Conservation (phyloP, 352 stramenopile genomes). For the Globisporangium okanoganense region DNA sequence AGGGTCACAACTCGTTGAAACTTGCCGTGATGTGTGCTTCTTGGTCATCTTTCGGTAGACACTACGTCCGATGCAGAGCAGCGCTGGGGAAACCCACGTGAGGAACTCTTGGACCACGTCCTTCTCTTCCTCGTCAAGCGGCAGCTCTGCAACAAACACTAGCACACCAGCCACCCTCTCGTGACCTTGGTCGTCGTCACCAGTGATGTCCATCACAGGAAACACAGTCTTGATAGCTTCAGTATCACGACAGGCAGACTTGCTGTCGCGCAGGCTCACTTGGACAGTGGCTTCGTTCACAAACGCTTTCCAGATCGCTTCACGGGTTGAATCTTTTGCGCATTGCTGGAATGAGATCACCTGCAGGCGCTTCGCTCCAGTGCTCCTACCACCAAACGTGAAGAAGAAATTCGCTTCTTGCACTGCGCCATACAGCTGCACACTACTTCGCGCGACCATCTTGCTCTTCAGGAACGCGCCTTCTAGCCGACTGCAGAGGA, state of each 20-base stretch:
- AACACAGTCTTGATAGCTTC: background rate
- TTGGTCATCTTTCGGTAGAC: constrained; percentile 5
- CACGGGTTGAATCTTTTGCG: background rate
- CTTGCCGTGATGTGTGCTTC: background rate
- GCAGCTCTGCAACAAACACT: background rate
- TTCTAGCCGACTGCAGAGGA: constrained; percentile 10
- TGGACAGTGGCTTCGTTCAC: background rate
- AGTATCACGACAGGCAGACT: background rate
- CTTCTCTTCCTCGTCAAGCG: constrained; percentile 4
- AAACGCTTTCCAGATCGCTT: constrained; percentile 7
- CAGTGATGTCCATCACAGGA: constrained; percentile 3
- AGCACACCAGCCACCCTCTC: constrained; percentile 7
- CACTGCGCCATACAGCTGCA: constrained; percentile 11
- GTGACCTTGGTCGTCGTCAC: background rate
- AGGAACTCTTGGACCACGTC: constrained; percentile 4
- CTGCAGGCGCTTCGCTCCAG: constrained; percentile 2
- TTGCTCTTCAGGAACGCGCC: background rate
- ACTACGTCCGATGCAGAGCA: background rate
- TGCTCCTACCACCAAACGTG: background rate
- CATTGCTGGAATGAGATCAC: constrained; percentile 2
- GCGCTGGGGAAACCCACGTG: constrained; percentile 1
- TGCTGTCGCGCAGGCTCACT: background rate
- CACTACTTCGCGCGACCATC: background rate
- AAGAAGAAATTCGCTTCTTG: constrained; percentile 14
- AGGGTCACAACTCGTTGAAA: background rate